Evolutionary conservation across 164 flowering plant genomes (phyloP).

Genomic region (Vitis cinerea): DNA sequence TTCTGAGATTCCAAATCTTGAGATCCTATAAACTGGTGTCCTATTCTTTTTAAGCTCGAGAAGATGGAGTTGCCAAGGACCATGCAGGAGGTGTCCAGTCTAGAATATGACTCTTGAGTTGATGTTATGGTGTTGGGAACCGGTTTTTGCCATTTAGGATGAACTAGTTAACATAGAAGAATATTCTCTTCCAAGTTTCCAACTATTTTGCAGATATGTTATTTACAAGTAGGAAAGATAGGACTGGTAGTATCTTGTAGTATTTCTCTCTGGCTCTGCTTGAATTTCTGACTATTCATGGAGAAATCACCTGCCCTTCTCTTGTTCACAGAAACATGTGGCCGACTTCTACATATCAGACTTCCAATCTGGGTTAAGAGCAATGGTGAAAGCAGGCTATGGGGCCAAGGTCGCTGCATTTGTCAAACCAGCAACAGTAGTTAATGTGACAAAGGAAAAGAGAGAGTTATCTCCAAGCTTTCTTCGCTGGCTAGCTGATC

Average conservation of each 20-base stretch:
- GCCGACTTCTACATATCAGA: slow-evolving; percentile 96
- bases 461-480: slow-evolving; percentile 70
- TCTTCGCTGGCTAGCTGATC: slow-evolving; percentile 81
- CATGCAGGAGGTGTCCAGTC: no score
- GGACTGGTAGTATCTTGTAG: not conserved
- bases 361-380: slow-evolving; percentile 88
- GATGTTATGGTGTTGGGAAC: no score
- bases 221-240: no score
- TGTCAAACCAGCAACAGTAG: slow-evolving; percentile 75
- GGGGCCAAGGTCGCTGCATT: slow-evolving; percentile 94
- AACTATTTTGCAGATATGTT: no score
- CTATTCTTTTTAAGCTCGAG: no score
- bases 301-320: not conserved
- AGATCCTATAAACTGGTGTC: no score
- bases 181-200: no score
- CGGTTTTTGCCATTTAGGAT: no score
- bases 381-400: slow-evolving; percentile 89
- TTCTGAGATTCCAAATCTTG: no score
- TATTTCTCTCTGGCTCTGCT: not conserved
- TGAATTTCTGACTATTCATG: not conserved
- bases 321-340: slow-evolving; percentile 67
- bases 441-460: slow-evolving; percentile 63
- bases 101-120: no score
- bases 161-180: no score
- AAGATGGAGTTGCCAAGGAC: no score